Evolutionary conservation across 2,329 filamentous ascomycete genomes (phyloP).

Genomic region (Phoma herbarum): DNA sequence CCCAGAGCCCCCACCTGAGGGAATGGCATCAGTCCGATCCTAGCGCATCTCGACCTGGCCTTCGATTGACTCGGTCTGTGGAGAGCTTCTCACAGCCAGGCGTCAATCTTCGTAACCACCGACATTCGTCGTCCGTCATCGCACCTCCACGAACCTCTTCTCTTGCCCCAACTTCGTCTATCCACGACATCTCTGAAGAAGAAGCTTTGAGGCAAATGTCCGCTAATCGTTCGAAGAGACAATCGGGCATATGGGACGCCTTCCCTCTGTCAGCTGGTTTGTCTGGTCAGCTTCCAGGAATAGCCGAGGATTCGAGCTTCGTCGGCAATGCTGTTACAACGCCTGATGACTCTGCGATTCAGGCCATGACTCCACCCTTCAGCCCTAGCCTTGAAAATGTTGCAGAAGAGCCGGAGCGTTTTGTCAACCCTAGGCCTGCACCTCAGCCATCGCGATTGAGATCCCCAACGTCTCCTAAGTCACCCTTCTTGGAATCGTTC

Average conservation of each 20-base stretch:
- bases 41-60: constrained; percentile 24
- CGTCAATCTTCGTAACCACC: constrained; percentile 52
- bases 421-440: constrained; percentile 46
- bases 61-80: constrained; percentile 49
- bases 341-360: constrained; percentile 52
- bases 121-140: constrained; percentile 51
- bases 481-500: constrained; percentile 41
- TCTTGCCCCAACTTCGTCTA: constrained; percentile 30
- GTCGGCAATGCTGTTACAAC: constrained; percentile 55
- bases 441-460: constrained; percentile 39
- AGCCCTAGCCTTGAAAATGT: constrained; percentile 51
- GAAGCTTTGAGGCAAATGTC: constrained; percentile 2
- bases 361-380: constrained; percentile 52
- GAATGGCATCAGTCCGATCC: constrained; percentile 26
- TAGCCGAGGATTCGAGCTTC: constrained; percentile 42
- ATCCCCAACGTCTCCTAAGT: constrained; percentile 37
- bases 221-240: constrained; percentile 34
- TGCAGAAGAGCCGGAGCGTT: constrained; percentile 49
- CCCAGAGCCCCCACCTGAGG: constrained; percentile 32
- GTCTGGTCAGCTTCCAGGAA: constrained; percentile 33
- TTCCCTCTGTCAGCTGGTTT: constrained; percentile 34
- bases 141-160: constrained; percentile 54
- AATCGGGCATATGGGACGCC: constrained; percentile 47
- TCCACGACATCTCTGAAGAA: constrained; percentile 35
- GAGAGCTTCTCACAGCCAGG: constrained; percentile 66